A percentile compares a stretch with the other conserved stretches of the same genome.
phyloP scores from a whole-genome alignment of 768 basidiomycete species.

The Suillus hirtellus region DNA sequence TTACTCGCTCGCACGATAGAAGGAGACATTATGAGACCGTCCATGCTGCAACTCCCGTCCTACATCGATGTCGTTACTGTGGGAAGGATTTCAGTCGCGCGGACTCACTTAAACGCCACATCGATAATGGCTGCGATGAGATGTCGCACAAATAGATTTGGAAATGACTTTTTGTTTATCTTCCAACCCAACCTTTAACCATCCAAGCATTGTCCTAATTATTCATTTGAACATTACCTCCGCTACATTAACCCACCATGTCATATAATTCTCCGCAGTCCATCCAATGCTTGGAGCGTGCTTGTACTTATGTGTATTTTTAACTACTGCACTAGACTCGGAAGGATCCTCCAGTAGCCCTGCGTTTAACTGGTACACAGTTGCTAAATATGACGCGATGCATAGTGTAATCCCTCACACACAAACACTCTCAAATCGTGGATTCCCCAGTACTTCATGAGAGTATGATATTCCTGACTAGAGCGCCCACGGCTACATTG shows the following conservation, averaged over 20 bases:
- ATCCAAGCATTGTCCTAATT: constrained; percentile 5
- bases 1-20: constrained; percentile 78
- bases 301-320: constrained; percentile 16
- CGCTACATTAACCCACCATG: constrained; percentile 7
- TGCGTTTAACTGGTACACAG: neutral
- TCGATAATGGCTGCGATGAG: constrained; percentile 80
- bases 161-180: constrained; percentile 8
- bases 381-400: neutral
- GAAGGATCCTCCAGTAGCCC: constrained; percentile 17
- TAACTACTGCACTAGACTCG: constrained; percentile 16
- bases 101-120: constrained; percentile 79
- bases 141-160: constrained; percentile 36
- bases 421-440: neutral
- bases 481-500: neutral
- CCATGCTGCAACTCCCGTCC: constrained; percentile 61
- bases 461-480: constrained; percentile 1
- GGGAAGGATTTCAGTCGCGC: constrained; percentile 77
- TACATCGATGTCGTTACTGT: constrained; percentile 73
- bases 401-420: neutral
- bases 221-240: neutral
- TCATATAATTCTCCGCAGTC: neutral
- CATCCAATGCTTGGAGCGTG: constrained; percentile 1
- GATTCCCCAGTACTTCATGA: neutral
- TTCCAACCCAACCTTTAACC: constrained; percentile 5
- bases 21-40: constrained; percentile 82